A percentile compares a stretch with the other conserved stretches of the same genome.
Conservation (phyloP, 768 basidiomycete genomes). For the Auricularia heimuer region DNA sequence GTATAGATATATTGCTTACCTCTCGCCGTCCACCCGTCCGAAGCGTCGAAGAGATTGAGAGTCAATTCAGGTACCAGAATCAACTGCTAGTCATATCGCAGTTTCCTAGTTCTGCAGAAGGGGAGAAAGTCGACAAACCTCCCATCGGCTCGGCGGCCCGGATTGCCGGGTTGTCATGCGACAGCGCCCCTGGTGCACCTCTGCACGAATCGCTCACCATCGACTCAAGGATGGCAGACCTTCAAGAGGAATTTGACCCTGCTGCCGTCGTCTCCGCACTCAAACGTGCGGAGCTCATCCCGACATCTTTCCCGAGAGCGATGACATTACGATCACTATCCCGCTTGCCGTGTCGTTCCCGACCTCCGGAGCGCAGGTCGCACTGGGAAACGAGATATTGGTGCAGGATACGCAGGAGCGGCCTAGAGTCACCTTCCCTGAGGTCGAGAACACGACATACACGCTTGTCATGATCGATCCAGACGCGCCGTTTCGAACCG, state of each 20-base stretch:
- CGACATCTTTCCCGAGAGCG: not conserved
- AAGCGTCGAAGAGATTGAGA: too few species aligned
- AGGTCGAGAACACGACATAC: slow-evolving; percentile 32
- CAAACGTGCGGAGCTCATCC: not conserved
- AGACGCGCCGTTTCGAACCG: slow-evolving; percentile 42
- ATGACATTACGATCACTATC: not conserved
- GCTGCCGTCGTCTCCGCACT: not conserved
- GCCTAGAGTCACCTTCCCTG: slow-evolving; percentile 38
- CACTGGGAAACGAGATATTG: slow-evolving; percentile 29
- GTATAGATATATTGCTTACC: too few species aligned
- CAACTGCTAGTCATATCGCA: too few species aligned
- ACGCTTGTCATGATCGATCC: slow-evolving; percentile 52
- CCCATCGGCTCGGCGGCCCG: too few species aligned
- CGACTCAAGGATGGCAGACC: not conserved
- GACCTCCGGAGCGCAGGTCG: slow-evolving; percentile 25
- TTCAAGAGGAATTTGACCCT: not conserved
- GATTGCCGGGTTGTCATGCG: too few species aligned
- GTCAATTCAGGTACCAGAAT: too few species aligned
- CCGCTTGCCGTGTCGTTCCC: slow-evolving; percentile 23
- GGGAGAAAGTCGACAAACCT: too few species aligned
- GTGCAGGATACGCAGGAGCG: slow-evolving; percentile 36
- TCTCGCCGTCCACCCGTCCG: too few species aligned
- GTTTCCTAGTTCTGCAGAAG: too few species aligned
- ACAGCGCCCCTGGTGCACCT: too few species aligned
- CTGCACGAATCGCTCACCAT: not conserved